Conservation (phyloP, 176 grass and related monocot species). For the Paspalum vaginatum region DNA sequence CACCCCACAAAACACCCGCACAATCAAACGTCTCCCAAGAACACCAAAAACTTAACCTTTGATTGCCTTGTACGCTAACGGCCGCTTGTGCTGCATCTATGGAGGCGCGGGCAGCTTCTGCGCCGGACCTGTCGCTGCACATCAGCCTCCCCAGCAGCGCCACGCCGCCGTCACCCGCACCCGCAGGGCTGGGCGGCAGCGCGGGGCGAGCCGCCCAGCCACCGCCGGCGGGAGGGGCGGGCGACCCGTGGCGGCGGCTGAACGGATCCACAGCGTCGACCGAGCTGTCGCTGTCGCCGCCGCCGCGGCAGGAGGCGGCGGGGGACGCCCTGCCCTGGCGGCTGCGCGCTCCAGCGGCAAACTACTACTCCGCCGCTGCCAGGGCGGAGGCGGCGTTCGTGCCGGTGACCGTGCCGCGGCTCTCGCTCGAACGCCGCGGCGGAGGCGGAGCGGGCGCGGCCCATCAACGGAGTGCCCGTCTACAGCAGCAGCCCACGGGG, state of each 20-base stretch:
- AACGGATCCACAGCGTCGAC: slow-evolving; percentile 59
- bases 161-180: neutral
- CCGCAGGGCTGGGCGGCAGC: neutral
- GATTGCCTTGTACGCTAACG: no score
- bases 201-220: neutral
- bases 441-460: slow-evolving; percentile 3
- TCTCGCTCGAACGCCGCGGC: neutral
- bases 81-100: neutral
- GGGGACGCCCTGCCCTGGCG: slow-evolving; percentile 16
- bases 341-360: neutral
- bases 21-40: slow-evolving; percentile 36
- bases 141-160: slow-evolving; percentile 63
- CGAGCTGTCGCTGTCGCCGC: slow-evolving; percentile 54
- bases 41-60: neutral
- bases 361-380: neutral
- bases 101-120: slow-evolving; percentile 51
- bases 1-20: slow-evolving; percentile 22
- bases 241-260: slow-evolving; percentile 40
- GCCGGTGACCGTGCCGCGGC: slow-evolving; percentile 10
- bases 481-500: slow-evolving; percentile 39
- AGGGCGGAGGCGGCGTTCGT: neutral
- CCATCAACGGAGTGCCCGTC: slow-evolving; percentile 72
- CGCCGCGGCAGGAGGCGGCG: neutral
- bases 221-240: neutral
- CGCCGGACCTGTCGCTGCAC: slow-evolving; percentile 76